Base-by-base conservation (phyloP, 106 monocot species). In the Allium cepa region DNA sequence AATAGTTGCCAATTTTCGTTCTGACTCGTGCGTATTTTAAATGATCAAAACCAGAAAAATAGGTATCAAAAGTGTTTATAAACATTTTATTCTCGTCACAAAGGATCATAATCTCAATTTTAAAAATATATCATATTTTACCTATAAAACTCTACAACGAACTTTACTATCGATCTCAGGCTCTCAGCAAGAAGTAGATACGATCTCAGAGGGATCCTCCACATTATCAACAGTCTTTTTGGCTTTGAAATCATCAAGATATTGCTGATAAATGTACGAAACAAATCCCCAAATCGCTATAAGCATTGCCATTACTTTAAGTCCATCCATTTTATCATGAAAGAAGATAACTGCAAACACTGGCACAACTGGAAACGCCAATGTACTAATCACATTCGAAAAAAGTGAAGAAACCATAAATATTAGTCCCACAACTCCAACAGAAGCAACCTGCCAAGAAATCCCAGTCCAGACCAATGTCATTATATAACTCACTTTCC, bases 331-430 rank as follows among this genome's bases (percentile, higher is more conserved):
- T 55, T 17, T 72, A 36, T 78, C 78, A 48, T 73, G 78, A 60
- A 78, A 73, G 47, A 78, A 78, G 3, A 73, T 28, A 13, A 78
- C 78, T 2, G 78, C 65, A 65, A 80, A 80, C 8, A 80, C 48
- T 0, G 71, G 75, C 16, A 80, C 70, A 45, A 80, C 57, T 3
- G 80, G 80, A 36, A 71, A 50, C 13, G 65, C 71, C 10, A 71
- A 14, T 5, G 80, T 71, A 53, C 75, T 61, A 14, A 80, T 71
- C 50, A 80, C 75, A 67, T 80, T 80, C 0, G 80, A 71, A 58
- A 80, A 80, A n/a, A 80, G 66, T 7, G 80, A 80, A 3, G 80
- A 80, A 4, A 75, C 80, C 14, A 75, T 46, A 67, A 80, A 75
- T 3, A 80, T 56, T 47, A 80, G 15, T 8, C 75, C 80, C 16